Evolutionary conservation across 1,139 yeast species (phyloP), one percentile per base, ranked within the genome.

Genomic region (Diutina sp.): DNA sequence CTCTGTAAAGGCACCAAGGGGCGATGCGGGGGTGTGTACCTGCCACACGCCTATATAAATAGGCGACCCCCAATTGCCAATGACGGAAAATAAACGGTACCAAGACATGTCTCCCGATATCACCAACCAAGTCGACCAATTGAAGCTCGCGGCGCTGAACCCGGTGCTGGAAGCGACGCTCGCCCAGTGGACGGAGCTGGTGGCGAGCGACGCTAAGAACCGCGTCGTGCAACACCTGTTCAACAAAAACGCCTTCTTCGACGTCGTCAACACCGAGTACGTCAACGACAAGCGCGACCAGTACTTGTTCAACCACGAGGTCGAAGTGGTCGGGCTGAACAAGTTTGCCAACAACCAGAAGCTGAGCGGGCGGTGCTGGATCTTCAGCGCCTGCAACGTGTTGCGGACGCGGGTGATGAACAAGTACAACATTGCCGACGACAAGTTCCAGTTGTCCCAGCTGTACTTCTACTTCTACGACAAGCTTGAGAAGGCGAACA

Each of bases 341-440:
- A 74, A 68, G 3, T 69, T 59, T 60, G 73, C 83, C 56, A 84
- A 88, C 64, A 83, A 85, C 69, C 96, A 89, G 69, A 79, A 80
- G 65, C 68, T 79, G 46, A 81, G 89, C 16, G 96, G 96, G 47
- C 74, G 96, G 64, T 89, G 96, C 69, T 89, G 96, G 96, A 76
- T 89, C 61, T 88, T 88, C 69, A 96, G 96, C 8, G 80, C 93
- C 1, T 82, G 88, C 57, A 89, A 88, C 63, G 79, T 85, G 56
- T 71, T 88, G 63, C 76, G 96, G 63, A 68, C 85, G 55, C 78
- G 77, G 56, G 80, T 86, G 54, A 83, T 85, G 68, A 73, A 78
- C 63, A 79, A 79, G 66, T 79, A 83, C 68, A 82, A 85, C 64
- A 69, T 89, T 64, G 80, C 83, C 63, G 84, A 83, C 56, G 76